Evolutionary conservation across 108 stramenopile species (phyloP).

Genomic region (Nitzschia palea): DNA sequence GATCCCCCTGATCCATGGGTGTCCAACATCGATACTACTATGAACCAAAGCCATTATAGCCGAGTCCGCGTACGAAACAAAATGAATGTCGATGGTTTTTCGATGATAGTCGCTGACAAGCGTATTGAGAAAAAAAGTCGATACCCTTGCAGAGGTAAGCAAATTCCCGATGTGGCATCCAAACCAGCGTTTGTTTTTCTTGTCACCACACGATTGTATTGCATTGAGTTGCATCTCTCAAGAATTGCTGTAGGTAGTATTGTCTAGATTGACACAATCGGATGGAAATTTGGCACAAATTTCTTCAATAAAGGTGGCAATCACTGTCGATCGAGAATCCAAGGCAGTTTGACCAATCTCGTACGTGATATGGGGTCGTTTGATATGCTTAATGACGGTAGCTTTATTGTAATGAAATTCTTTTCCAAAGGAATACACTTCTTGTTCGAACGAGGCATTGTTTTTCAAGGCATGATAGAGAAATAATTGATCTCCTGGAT

Average conservation of each 20-base stretch:
- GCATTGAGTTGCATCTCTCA: not conserved
- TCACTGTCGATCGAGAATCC: not conserved
- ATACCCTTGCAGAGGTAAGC: too few species aligned
- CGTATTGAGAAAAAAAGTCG: too few species aligned
- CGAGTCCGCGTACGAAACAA: too few species aligned
- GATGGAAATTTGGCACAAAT: slow-evolving; percentile 2
- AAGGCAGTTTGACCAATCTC: slow-evolving; percentile 11
- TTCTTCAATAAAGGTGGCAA: slow-evolving; percentile 2
- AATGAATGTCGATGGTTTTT: too few species aligned
- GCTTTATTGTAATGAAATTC: slow-evolving; percentile 37
- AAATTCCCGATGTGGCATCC: too few species aligned
- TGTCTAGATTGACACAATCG: slow-evolving; percentile 1
- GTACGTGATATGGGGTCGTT: slow-evolving; percentile 17
- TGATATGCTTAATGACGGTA: slow-evolving; percentile 38
- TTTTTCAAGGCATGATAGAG: slow-evolving; percentile 23
- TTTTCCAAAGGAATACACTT: slow-evolving; percentile 3
- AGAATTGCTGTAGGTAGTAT: slow-evolving; percentile 6
- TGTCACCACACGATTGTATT: too few species aligned
- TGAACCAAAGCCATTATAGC: too few species aligned
- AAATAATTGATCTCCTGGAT: slow-evolving; percentile 30
- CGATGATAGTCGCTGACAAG: too few species aligned
- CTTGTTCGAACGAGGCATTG: slow-evolving; percentile 4
- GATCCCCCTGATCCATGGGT: too few species aligned
- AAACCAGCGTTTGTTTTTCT: too few species aligned
- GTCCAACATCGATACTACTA: too few species aligned